Conservation (phyloP, 805 yeast species). For the Metschnikowia lunata region DNA sequence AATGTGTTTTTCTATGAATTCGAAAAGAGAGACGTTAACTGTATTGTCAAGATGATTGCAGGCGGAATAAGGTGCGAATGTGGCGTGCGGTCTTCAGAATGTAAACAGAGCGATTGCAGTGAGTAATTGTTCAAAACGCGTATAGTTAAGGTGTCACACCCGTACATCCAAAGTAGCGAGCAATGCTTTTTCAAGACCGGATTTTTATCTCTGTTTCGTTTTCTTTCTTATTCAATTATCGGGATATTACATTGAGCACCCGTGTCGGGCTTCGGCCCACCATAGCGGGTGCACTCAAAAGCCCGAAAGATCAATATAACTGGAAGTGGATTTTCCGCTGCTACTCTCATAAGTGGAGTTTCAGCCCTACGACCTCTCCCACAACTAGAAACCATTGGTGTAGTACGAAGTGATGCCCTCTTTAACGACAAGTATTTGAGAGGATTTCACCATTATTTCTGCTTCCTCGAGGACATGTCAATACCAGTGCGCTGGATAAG, state of each 20-base stretch:
- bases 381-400: slow-evolving; percentile 6
- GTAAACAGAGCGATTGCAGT: too few species aligned
- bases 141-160: neutral
- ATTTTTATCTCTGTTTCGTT: neutral
- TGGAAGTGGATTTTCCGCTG: slow-evolving; percentile 12
- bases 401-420: too few species aligned
- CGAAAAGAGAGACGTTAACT: too few species aligned
- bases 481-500: too few species aligned
- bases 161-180: slow-evolving; percentile 1
- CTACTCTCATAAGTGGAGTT: slow-evolving; percentile 10
- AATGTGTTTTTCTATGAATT: too few species aligned
- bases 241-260: slow-evolving; percentile 16
- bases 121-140: neutral
- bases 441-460: too few species aligned
- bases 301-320: slow-evolving; percentile 14
- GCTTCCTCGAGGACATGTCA: too few species aligned
- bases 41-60: too few species aligned
- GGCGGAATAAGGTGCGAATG: too few species aligned
- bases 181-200: neutral
- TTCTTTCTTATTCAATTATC: slow-evolving; percentile 3
- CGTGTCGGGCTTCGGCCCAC: slow-evolving; percentile 16
- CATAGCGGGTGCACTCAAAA: slow-evolving; percentile 18
- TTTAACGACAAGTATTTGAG: too few species aligned
- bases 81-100: too few species aligned
- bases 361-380: slow-evolving; percentile 20